A percentile compares a stretch with the other conserved stretches of the same genome.
Conservation (phyloP, 148 eudicot genomes). For the Suaeda aralocaspica region DNA sequence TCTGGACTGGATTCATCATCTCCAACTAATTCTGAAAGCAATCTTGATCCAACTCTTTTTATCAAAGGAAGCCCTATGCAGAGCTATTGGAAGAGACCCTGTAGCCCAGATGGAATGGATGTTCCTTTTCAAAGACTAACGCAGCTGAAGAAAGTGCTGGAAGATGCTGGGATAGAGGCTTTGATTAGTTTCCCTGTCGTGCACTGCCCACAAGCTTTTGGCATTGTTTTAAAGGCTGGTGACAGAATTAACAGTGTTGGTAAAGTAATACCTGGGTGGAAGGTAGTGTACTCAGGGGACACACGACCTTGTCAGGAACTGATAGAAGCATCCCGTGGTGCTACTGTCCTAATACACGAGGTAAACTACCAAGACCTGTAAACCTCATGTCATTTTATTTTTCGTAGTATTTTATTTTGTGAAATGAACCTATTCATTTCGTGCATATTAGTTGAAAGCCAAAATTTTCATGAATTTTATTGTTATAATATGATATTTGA, state of each 20-base stretch:
- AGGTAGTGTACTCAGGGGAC: slow-evolving; percentile 92
- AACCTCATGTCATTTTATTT: slow-evolving; percentile 1
- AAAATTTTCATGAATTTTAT: too few species aligned
- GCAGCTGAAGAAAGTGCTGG: slow-evolving; percentile 44
- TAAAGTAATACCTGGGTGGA: slow-evolving; percentile 76
- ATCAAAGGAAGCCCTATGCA: slow-evolving; percentile 68
- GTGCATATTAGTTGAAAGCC: not conserved
- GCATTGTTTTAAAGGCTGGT: slow-evolving; percentile 56
- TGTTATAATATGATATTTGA: too few species aligned
- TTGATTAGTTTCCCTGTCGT: slow-evolving; percentile 80
- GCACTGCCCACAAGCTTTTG: slow-evolving; percentile 89
- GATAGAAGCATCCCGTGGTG: slow-evolving; percentile 70
- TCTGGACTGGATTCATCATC: slow-evolving; percentile 24
- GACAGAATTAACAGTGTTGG: slow-evolving; percentile 46
- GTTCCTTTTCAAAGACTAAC: slow-evolving; percentile 35
- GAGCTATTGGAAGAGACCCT: slow-evolving; percentile 61
- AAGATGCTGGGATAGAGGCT: slow-evolving; percentile 66
- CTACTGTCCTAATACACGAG: slow-evolving; percentile 94
- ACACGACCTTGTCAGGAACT: slow-evolving; percentile 79
- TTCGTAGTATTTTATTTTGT: not conserved
- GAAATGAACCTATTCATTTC: not conserved
- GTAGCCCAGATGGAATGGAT: slow-evolving; percentile 38
- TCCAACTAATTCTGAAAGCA: slow-evolving; percentile 13
- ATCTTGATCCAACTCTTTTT: slow-evolving; percentile 46
- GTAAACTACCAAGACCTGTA: slow-evolving; percentile 28